phyloP scores from a whole-genome alignment of 768 basidiomycete genomes.

The Xanthoconium purpureum region DNA sequence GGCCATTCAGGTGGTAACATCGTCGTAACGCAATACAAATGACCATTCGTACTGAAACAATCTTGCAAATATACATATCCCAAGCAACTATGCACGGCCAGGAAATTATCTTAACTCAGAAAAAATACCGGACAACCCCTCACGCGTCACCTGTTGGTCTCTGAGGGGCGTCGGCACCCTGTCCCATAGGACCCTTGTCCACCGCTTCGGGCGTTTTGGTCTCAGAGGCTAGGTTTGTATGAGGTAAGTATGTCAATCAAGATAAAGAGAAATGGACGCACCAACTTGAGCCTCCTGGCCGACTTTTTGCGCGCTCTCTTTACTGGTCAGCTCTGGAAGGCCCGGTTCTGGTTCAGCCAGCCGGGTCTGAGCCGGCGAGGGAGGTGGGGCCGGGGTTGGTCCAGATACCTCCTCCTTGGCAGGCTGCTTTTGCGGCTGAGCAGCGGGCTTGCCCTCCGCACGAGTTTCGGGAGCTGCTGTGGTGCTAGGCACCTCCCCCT shows the following conservation, averaged over 20 bases:
- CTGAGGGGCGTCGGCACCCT: constrained; percentile 2
- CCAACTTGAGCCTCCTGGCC: background rate
- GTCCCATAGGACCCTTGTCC: background rate
- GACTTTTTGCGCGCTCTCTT: background rate
- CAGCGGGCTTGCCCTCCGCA: background rate
- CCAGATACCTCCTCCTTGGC: background rate
- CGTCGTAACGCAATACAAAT: too few species aligned
- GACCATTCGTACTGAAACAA: too few species aligned
- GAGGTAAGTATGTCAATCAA: background rate
- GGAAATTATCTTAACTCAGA: background rate
- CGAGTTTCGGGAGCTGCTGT: background rate
- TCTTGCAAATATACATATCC: too few species aligned
- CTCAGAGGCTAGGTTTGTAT: background rate
- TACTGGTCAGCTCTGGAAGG: background rate
- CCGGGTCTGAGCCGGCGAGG: background rate
- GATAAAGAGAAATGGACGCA: background rate
- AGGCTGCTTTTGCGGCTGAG: background rate
- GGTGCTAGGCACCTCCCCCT: constrained; percentile 5
- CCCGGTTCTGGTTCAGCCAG: background rate
- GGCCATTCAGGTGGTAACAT: too few species aligned
- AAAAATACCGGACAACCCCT: background rate
- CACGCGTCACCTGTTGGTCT: constrained; percentile 1
- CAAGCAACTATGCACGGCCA: too few species aligned
- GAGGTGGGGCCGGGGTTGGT: background rate
- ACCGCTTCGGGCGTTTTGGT: background rate